Conservation (phyloP, 352 stramenopile species). For the Phytophthora palmivora region DNA sequence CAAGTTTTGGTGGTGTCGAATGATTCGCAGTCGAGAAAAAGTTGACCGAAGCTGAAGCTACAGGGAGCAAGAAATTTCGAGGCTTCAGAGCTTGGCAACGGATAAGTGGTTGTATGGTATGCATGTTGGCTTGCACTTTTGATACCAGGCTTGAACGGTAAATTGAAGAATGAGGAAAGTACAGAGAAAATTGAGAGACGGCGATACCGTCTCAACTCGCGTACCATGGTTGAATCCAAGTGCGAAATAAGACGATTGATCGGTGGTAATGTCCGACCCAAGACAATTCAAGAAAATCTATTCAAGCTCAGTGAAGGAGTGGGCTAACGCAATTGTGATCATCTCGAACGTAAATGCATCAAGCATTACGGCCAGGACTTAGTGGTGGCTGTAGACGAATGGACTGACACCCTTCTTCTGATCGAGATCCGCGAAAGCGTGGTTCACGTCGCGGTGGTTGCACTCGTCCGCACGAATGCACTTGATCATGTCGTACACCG, state of each 20-base stretch:
- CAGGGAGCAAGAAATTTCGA: neutral
- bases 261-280: neutral
- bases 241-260: neutral
- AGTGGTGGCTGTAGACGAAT: constrained; percentile 36
- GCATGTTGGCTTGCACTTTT: neutral
- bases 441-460: too few relatives aligned
- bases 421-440: too few relatives aligned
- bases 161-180: constrained; percentile 12
- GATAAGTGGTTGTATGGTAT: neutral
- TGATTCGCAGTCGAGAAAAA: neutral
- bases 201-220: neutral
- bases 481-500: too few relatives aligned
- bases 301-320: neutral
- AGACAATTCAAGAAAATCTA: neutral
- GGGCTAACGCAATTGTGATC: too few relatives aligned
- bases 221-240: neutral
- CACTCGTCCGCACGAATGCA: too few relatives aligned
- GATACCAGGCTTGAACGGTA: too few relatives aligned
- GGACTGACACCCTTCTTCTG: too few relatives aligned
- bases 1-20: neutral
- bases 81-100: neutral
- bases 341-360: neutral
- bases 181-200: constrained; percentile 1
- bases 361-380: neutral
- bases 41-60: neutral